Conservation (phyloP, 176 grass and related monocot genomes). For the Eragrostis curvula region DNA sequence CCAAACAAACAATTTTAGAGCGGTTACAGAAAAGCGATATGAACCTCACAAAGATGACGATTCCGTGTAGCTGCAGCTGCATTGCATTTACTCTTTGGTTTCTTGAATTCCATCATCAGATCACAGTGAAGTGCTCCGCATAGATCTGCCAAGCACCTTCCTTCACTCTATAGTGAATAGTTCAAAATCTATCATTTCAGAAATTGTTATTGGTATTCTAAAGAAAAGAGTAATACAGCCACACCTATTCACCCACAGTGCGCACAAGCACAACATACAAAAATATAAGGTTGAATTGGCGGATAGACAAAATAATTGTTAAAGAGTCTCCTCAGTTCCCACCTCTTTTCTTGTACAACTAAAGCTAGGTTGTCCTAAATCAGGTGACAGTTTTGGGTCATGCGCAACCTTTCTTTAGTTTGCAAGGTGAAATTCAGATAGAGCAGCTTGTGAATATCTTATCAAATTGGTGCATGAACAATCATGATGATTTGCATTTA, state of each 20-base stretch:
- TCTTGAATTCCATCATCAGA: constrained; percentile 76
- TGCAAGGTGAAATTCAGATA: not conserved
- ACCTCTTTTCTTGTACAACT: constrained; percentile 2
- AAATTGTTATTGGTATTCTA: constrained; percentile 4
- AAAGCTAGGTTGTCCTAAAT: not conserved
- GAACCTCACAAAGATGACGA: constrained; percentile 96
- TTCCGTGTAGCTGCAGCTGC: constrained; percentile 80
- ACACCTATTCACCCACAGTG: not conserved
- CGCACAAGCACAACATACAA: not conserved
- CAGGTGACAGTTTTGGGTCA: constrained; percentile 1
- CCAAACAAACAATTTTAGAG: constrained; percentile 16
- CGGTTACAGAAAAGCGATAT: constrained; percentile 38
- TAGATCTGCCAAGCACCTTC: constrained; percentile 91
- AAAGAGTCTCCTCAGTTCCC: not conserved
- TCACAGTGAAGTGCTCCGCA: constrained; percentile 94
- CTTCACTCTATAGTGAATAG: constrained; percentile 61
- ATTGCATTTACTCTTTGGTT: constrained; percentile 94
- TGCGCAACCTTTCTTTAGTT: not conserved
- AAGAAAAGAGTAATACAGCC: constrained; percentile 19
- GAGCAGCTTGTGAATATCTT: not conserved
- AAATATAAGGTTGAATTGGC: constrained; percentile 4
- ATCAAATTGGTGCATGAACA: not conserved
- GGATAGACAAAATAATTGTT: constrained; percentile 33
- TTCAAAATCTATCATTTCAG: constrained; percentile 26
- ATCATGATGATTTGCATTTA: not conserved